These are phyloP conservation scores for Phytophthora constricta DNA, from an alignment of 352 stramenopile genomes.

Conservation along the genomic window DNA sequence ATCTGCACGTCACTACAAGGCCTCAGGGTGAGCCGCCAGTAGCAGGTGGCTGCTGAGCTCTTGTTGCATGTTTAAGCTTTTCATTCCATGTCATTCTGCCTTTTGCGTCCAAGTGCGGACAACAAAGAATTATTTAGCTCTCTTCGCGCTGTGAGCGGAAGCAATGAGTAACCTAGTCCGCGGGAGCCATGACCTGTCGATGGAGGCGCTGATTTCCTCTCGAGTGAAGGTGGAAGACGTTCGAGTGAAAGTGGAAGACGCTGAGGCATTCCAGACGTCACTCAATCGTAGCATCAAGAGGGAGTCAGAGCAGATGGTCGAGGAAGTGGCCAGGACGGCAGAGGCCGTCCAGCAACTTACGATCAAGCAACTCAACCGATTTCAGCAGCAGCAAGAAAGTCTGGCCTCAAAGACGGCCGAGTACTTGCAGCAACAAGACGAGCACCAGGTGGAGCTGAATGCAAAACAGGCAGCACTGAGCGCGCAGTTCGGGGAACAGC, in stretches of 20 bases:
- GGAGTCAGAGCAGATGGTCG: constrained; percentile 9
- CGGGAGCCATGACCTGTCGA: constrained; percentile 3
- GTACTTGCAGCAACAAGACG: constrained; percentile 6
- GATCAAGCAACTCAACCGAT: constrained; percentile 12
- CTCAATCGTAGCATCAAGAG: constrained; percentile 3
- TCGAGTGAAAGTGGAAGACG: not conserved
- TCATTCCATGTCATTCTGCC: constrained; percentile 5
- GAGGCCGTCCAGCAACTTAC: constrained; percentile 13
- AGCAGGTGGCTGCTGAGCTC: too few species aligned
- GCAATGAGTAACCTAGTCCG: constrained; percentile 7
- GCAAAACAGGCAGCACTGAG: constrained; percentile 5
- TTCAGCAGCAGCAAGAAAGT: constrained; percentile 7
- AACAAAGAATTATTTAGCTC: constrained; percentile 16
- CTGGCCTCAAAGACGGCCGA: constrained; percentile 7
- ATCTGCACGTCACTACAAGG: too few species aligned
- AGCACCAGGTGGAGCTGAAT: constrained; percentile 17
- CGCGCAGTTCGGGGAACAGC: constrained; percentile 8
- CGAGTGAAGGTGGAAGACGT: constrained; percentile 9
- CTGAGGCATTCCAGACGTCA: constrained; percentile 9
- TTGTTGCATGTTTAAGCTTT: constrained; percentile 12
- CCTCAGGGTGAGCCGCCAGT: too few species aligned
- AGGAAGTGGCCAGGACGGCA: constrained; percentile 11
- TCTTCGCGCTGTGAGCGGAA: constrained; percentile 17
- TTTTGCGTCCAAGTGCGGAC: constrained; percentile 7
- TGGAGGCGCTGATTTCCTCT: constrained; percentile 14